Evolutionary conservation across 257 asterid species (phyloP).

Genomic region (Osmanthus fragrans): DNA sequence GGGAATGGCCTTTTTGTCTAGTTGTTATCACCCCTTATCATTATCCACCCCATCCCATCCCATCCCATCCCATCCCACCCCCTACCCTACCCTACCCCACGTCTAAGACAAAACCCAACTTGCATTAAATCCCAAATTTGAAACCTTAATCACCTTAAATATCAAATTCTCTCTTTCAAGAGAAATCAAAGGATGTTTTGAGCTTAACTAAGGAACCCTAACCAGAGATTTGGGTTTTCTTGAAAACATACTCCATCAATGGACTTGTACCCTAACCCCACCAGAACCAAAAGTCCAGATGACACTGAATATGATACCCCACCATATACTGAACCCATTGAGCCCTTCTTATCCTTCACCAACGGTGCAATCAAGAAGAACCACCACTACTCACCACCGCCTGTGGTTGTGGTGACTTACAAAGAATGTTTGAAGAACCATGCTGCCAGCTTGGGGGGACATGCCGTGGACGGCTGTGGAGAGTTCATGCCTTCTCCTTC

Average conservation of each 20-base stretch:
- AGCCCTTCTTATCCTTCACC: slow-evolving; percentile 38
- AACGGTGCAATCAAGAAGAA: slow-evolving; percentile 31
- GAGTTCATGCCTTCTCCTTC: slow-evolving; percentile 57
- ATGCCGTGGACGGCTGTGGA: slow-evolving; percentile 87
- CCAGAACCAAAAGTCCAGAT: slow-evolving; percentile 46
- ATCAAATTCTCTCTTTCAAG: slow-evolving; percentile 11
- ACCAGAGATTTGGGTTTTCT: slow-evolving; percentile 20
- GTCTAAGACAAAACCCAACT: slow-evolving; percentile 10
- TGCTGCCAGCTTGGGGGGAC: slow-evolving; percentile 67
- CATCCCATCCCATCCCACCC: too few relatives aligned
- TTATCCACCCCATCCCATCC: slow-evolving; percentile 17
- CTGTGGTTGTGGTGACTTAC: slow-evolving; percentile 25
- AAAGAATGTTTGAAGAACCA: slow-evolving; percentile 74
- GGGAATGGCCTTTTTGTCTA: slow-evolving; percentile 49
- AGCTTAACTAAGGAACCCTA: slow-evolving; percentile 23
- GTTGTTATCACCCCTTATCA: slow-evolving; percentile 24
- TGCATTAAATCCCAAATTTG: slow-evolving; percentile 28
- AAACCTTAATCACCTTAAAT: slow-evolving; percentile 33
- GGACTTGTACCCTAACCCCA: slow-evolving; percentile 43
- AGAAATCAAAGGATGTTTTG: slow-evolving; percentile 8
- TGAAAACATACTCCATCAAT: slow-evolving; percentile 24
- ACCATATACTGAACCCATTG: slow-evolving; percentile 39
- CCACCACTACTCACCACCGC: slow-evolving; percentile 27
- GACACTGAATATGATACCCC: slow-evolving; percentile 66
- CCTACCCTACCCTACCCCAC: not conserved